Evolutionary conservation across 495 filamentous ascomycete species (phyloP).

Genomic region (Xanthoparmelia taractica): DNA sequence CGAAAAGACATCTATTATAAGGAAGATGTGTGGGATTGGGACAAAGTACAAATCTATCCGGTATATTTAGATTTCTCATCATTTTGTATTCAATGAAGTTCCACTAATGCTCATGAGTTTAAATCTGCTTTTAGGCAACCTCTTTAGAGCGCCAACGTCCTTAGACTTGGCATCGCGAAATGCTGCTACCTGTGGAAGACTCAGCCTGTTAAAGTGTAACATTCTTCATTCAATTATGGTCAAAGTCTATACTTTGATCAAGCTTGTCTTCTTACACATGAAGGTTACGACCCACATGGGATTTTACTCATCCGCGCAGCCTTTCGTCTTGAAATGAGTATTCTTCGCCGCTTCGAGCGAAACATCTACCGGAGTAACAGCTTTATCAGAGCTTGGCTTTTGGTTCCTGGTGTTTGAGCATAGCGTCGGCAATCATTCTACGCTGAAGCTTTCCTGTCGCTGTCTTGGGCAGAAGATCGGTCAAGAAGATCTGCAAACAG

Average conservation of each 20-base stretch:
- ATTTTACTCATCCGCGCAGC: neutral
- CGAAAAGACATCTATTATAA: constrained; percentile 64
- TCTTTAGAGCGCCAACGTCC: neutral
- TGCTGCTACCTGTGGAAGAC: neutral
- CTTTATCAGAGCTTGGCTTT: constrained; percentile 36
- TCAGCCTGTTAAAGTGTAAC: neutral
- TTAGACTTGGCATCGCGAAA: neutral
- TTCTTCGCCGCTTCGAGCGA: neutral
- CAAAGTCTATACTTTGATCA: neutral
- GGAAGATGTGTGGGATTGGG: constrained; percentile 75
- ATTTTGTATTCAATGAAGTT: neutral
- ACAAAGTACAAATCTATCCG: constrained; percentile 54
- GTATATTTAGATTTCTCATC: constrained; percentile 26
- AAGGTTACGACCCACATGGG: neutral
- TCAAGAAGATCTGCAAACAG: constrained; percentile 57
- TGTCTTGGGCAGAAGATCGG: constrained; percentile 75
- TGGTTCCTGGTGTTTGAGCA: constrained; percentile 49
- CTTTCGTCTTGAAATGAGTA: neutral
- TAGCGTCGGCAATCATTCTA: constrained; percentile 69
- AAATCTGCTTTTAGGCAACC: constrained; percentile 17
- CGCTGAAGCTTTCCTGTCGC: constrained; percentile 85
- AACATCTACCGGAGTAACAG: neutral
- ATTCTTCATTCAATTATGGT: neutral
- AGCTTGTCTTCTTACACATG: neutral
- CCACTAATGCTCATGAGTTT: constrained; percentile 5